A percentile compares a stretch with the other conserved stretches of the same genome.
Evolutionary conservation across 148 eudicot species (phyloP).

Genomic region (Amaranthus palmeri): DNA sequence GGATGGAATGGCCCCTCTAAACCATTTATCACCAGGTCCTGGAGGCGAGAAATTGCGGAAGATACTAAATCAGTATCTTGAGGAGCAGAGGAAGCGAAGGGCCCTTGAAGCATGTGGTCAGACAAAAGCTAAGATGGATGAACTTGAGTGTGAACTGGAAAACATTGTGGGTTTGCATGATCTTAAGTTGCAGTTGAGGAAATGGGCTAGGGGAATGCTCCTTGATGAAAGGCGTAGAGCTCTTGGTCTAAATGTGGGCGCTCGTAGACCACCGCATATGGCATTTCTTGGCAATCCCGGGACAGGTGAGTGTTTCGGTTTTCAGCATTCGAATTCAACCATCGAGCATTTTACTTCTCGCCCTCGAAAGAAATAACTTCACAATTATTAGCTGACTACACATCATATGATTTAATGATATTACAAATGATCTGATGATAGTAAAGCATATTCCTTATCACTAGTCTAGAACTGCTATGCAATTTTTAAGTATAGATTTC

Average conservation of each 20-base stretch:
- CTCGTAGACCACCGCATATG: conserved; percentile 96
- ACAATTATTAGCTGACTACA: too few species aligned
- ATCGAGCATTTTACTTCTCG: not conserved
- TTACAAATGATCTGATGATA: not conserved
- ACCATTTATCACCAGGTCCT: conserved; percentile 77
- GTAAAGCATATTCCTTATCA: not conserved
- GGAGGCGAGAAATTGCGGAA: conserved; percentile 71
- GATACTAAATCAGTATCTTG: conserved; percentile 53
- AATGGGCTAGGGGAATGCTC: conserved; percentile 99
- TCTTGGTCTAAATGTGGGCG: conserved; percentile 85
- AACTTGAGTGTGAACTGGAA: conserved; percentile 68
- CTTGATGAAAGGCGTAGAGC: conserved; percentile 97
- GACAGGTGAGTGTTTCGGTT: conserved; percentile 58
- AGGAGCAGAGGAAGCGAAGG: conserved; percentile 75
- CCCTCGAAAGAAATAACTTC: not conserved
- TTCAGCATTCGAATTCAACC: not conserved
- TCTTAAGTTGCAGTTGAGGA: conserved; percentile 76
- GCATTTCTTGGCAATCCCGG: conserved; percentile 99
- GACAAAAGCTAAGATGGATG: conserved; percentile 94
- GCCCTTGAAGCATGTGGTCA: conserved; percentile 91
- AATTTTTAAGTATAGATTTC: not conserved
- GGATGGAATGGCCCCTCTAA: conserved; percentile 87
- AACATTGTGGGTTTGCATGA: conserved; percentile 75
- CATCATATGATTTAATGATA: not conserved
- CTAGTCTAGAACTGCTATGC: not conserved